Evolutionary conservation across 1,284 basidiomycete genomes (phyloP).

Genomic region (Irpex lacteus): DNA sequence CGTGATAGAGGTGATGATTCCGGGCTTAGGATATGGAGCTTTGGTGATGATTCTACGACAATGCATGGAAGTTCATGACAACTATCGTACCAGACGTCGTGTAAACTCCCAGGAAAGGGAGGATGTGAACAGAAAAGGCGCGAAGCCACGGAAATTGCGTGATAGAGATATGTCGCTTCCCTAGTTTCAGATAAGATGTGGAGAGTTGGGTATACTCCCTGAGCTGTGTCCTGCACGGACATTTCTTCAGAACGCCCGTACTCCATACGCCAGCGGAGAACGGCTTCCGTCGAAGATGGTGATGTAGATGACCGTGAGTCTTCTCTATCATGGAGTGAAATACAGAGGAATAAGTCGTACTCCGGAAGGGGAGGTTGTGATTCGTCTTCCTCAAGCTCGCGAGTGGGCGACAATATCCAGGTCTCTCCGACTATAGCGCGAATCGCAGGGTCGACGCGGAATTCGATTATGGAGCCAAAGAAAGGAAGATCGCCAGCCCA

Average conservation of each 20-base stretch:
- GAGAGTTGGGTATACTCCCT: neutral
- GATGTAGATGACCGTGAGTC: neutral
- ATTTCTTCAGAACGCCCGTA: neutral
- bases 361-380: neutral
- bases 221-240: neutral
- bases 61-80: slow-evolving; percentile 15
- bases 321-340: neutral
- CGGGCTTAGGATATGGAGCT: neutral
- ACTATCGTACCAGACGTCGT: slow-evolving; percentile 17
- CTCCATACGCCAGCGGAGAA: slow-evolving; percentile 6
- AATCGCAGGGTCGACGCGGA: slow-evolving; percentile 8
- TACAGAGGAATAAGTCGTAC: slow-evolving; percentile 4
- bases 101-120: slow-evolving; percentile 14
- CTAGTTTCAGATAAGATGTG: slow-evolving; percentile 15
- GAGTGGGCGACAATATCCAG: slow-evolving; percentile 6
- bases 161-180: slow-evolving; percentile 12
- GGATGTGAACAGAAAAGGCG: neutral
- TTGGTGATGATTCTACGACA: slow-evolving; percentile 11
- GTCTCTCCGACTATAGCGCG: slow-evolving; percentile 13
- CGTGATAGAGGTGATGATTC: neutral
- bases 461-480: slow-evolving; percentile 15
- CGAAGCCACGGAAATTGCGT: neutral
- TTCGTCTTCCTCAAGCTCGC: no score
- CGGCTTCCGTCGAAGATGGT: neutral
- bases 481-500: slow-evolving; percentile 18